These are phyloP conservation scores for Xylaria sp. DNA, from an alignment of 2,329 filamentous ascomycete genomes.

Conservation along the genomic window DNA sequence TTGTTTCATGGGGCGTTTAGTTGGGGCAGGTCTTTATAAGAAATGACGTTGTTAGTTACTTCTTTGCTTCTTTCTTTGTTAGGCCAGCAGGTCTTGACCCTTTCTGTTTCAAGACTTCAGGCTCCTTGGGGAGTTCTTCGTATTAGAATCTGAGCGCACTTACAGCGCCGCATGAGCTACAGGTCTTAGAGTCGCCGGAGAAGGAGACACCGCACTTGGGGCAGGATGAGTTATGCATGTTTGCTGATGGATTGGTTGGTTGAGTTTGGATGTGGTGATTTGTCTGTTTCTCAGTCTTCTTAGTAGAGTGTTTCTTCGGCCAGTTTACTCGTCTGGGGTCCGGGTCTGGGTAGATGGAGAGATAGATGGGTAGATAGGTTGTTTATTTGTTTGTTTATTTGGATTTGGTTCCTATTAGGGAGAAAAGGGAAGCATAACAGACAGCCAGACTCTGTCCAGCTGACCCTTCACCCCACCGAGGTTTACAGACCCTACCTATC, in stretches of 20 bases:
- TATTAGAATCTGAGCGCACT: constrained; percentile 46
- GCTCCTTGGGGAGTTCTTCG: too few relatives aligned
- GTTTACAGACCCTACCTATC: not conserved
- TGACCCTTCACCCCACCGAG: not conserved
- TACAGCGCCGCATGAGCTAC: constrained; percentile 68
- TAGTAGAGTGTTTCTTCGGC: constrained; percentile 1
- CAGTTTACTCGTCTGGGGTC: not conserved
- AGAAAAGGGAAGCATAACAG: not conserved
- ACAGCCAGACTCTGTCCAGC: not conserved
- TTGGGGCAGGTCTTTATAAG: constrained; percentile 40
- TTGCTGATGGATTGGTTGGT: constrained; percentile 37
- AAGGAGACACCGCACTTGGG: constrained; percentile 67
- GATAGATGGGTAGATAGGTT: not conserved
- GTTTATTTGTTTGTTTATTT: not conserved
- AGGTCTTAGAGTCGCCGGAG: constrained; percentile 62
- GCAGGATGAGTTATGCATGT: constrained; percentile 60
- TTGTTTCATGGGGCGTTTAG: constrained; percentile 28
- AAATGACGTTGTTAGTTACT: constrained; percentile 17
- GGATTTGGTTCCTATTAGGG: not conserved
- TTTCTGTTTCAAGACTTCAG: not conserved
- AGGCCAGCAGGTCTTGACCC: too few relatives aligned
- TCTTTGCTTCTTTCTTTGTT: not conserved
- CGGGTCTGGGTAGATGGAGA: not conserved
- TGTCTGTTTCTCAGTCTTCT: constrained; percentile 13
- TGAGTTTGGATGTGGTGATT: constrained; percentile 13